Percentiles rank a stretch among this genome's conserved stretches.
Conservation (phyloP, 2,329 filamentous ascomycete species). For the Shiraia bambusicola region DNA sequence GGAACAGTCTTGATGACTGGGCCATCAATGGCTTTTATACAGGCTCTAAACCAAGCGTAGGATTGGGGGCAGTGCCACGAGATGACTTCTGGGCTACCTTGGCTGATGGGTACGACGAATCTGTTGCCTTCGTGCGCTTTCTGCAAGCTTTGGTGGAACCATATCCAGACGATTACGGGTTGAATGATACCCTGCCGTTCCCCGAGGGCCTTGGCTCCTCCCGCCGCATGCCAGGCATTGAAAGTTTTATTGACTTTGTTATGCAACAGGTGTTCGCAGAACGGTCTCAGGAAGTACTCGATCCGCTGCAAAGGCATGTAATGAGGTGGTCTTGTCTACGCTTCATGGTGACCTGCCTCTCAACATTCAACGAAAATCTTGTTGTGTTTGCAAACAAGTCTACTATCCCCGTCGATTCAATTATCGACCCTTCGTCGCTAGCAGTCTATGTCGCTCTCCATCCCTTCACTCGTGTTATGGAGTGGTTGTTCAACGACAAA, state of each 20-base stretch:
- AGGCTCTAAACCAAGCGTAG: constrained; percentile 33
- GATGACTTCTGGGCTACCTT: constrained; percentile 68
- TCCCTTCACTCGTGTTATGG: constrained; percentile 92
- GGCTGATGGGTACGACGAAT: constrained; percentile 78
- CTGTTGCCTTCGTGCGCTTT: constrained; percentile 78
- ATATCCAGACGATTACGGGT: constrained; percentile 58
- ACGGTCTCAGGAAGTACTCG: constrained; percentile 64
- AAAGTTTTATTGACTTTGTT: constrained; percentile 89
- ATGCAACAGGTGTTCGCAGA: constrained; percentile 75
- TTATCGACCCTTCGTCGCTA: constrained; percentile 73
- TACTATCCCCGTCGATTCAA: constrained; percentile 70
- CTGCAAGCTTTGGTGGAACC: constrained; percentile 72
- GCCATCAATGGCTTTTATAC: constrained; percentile 49
- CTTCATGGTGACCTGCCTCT: constrained; percentile 76
- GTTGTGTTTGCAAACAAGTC: constrained; percentile 82
- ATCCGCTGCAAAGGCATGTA: constrained; percentile 66
- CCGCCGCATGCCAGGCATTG: constrained; percentile 81
- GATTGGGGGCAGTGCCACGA: constrained; percentile 23
- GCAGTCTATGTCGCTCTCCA: constrained; percentile 82
- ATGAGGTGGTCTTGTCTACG: constrained; percentile 79
- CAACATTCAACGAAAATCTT: constrained; percentile 90
- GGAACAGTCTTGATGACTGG: constrained; percentile 79
- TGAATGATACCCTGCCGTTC: constrained; percentile 79
- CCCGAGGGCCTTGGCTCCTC: constrained; percentile 79
- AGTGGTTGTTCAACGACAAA: constrained; percentile 95